Percentiles rank a stretch among this genome's conserved stretches.
These are phyloP conservation scores for Phoma sp. DNA, from an alignment of 2,329 filamentous ascomycete genomes.

Conservation along the genomic window DNA sequence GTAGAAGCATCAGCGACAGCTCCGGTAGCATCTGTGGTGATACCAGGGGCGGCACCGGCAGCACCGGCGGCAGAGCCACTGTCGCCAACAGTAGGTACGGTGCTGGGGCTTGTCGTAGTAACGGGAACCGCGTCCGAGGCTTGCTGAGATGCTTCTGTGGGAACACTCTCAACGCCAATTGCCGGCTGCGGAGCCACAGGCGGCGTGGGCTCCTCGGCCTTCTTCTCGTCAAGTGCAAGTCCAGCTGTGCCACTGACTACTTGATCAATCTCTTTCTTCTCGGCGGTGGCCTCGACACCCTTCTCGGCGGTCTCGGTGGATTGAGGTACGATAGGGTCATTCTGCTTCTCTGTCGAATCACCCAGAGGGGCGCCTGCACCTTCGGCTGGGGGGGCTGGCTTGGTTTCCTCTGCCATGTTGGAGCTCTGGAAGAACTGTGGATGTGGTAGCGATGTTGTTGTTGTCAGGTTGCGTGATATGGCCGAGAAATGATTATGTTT, in stretches of 20 bases:
- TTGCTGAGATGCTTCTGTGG: conserved; percentile 13
- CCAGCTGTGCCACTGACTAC: conserved; percentile 25
- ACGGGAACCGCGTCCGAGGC: conserved; percentile 23
- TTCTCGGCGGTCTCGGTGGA: conserved; percentile 23
- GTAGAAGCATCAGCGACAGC: conserved; percentile 6
- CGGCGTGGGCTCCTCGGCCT: conserved; percentile 21
- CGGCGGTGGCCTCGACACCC: conserved; percentile 15
- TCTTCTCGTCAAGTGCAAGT: conserved; percentile 26
- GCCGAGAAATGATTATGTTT: conserved; percentile 5
- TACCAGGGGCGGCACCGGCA: conserved; percentile 15
- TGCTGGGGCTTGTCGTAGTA: conserved; percentile 12
- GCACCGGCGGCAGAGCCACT: conserved; percentile 9
- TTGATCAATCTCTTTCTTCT: conserved; percentile 27
- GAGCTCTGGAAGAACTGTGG: not conserved
- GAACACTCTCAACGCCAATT: conserved; percentile 9
- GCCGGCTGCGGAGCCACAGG: conserved; percentile 17
- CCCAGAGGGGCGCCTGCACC: conserved; percentile 17
- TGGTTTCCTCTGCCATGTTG: conserved; percentile 16
- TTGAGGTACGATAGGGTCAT: conserved; percentile 16
- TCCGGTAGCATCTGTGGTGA: conserved; percentile 11
- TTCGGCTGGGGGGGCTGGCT: conserved; percentile 20
- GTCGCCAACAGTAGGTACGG: conserved; percentile 8
- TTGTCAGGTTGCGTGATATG: not conserved
- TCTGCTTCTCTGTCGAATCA: conserved; percentile 25
- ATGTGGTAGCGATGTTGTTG: not conserved